phyloP scores from a whole-genome alignment of 169 alveolate species.

The Neospora caninum region DNA sequence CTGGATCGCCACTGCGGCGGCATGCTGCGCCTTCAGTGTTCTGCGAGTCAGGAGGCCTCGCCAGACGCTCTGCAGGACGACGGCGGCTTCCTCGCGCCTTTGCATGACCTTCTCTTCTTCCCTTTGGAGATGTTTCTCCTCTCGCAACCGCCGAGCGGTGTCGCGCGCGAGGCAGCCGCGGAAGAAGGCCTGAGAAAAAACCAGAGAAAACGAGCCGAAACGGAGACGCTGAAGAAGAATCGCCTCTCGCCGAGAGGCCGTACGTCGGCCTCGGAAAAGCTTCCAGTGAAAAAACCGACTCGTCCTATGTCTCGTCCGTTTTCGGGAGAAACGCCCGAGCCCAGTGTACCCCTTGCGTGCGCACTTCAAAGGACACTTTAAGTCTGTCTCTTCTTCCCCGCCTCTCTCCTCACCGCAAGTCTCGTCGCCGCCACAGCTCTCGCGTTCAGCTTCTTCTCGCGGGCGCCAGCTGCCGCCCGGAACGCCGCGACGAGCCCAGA shows the following conservation, averaged over 20 bases:
- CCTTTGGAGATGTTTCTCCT: neutral
- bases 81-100: neutral
- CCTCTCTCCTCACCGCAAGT: neutral
- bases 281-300: neutral
- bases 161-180: neutral
- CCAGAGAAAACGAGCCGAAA: neutral
- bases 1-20: constrained; percentile 33
- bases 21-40: neutral
- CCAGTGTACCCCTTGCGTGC: too few relatives aligned
- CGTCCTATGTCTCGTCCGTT: too few relatives aligned
- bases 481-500: neutral
- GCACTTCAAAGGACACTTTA: too few relatives aligned
- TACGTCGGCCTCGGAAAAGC: neutral
- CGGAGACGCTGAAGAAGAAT: neutral
- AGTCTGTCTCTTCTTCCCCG: neutral
- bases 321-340: too few relatives aligned
- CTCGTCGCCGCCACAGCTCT: neutral
- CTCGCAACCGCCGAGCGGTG: neutral
- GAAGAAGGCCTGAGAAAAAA: neutral
- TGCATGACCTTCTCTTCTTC: neutral
- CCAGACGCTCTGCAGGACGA: neutral
- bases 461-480: neutral
- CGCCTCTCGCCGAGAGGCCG: neutral
- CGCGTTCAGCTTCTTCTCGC: neutral
- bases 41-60: neutral